Evolutionary conservation across 2,329 filamentous ascomycete species (phyloP), one percentile per base, ranked within the genome.

Genomic region (Colletotrichum tropicale): DNA sequence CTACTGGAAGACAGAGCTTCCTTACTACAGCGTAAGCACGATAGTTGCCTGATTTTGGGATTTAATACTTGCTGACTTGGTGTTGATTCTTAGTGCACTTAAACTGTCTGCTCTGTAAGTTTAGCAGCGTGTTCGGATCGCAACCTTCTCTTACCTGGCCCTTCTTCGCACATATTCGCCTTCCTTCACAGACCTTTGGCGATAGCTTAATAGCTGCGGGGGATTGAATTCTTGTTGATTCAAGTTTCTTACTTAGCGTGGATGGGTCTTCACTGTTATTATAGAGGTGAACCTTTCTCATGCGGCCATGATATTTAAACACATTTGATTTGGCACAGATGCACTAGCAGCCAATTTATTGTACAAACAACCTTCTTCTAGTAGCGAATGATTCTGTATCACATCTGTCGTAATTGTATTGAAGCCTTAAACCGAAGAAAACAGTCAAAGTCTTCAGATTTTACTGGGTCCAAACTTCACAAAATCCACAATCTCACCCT

Each of bases 11-110:
- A 52, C 66, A 9, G 24, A 43, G 21, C 66, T 61, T 52, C 66
- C 66, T 21, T 70, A 70, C 34, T 70, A 60, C 32, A 62, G 34
- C 66, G 55, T 70, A 61, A 61, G 66, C 18, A 48, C 1, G 10
- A 13, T 30, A 18, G 3, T 21, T n/a, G 8, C 21, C 24, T n/a
- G 1, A 2, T 3, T 8, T 12, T 8, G 28, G 3, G 7, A 6
- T 24, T 32, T 1, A 8, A 18, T 2, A 12, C 5, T 43, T 32
- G 16, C 66, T 70, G 60, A 70, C 15, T 28, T 48, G 18, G 16
- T 3, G 13, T 18, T 30, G 32, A 16, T 43, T 43, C 5, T n/a
- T 48, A 70, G 66, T 70, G 66, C 13, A 38, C 61, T 30, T 69
- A n/a, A 69, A 16, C 34, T 61, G 13, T 16, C 13, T 58, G 21